Evolutionary conservation across 805 yeast genomes (phyloP), one percentile per base, ranked within the genome.

Genomic region (Myxozyma nipponensis): DNA sequence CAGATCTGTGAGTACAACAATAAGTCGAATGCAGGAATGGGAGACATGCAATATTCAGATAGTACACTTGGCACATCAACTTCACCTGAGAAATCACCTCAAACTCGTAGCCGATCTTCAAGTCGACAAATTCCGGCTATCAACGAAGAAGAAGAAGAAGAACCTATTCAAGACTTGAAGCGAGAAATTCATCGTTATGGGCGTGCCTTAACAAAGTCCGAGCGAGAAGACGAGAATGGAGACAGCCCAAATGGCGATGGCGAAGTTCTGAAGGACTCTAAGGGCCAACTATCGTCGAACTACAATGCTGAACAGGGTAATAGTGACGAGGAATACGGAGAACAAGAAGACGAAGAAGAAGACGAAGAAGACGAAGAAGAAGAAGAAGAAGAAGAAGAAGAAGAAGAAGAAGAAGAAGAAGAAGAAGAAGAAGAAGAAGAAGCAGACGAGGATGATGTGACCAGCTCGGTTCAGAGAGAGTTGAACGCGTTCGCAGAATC

Each of bases 391-490:
- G 47, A 42, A n/a, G 42, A 22, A 10, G 24, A 21, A 3, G 47
- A 37, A 4, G 42, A 37, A 4, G 36, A 22, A 6, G 42, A 19
- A 23, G 7, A 10, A n/a, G 15, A 17, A 42, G 39, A 26, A 19
- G 19, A 15, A 39, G 54, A 34, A 4, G 38, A 42, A 24, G 47
- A 18, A 15, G 45, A 45, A 28, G 44, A 36, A 39, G 46, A 23
- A 23, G 44, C 24, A n/a, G 49, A 28, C 32, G 56, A 45, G 32
- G 52, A 45, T n/a, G 42, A 24, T 18, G 37, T 22, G 17, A 65
- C 74, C 17, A 77, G 74, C 39, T 80, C 77, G 49, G 72, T 79
- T 0, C 72, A 82, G 30, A 81, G 76, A 52, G 88, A 83, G 56
- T 79, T 82, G 76, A 69, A 71, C 37, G 72, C 71, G 44, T 70